Percentiles rank a stretch among this genome's conserved stretches.
Evolutionary conservation across 202 grass and related monocot species (phyloP).

Genomic region (Saccharum hybrid): DNA sequence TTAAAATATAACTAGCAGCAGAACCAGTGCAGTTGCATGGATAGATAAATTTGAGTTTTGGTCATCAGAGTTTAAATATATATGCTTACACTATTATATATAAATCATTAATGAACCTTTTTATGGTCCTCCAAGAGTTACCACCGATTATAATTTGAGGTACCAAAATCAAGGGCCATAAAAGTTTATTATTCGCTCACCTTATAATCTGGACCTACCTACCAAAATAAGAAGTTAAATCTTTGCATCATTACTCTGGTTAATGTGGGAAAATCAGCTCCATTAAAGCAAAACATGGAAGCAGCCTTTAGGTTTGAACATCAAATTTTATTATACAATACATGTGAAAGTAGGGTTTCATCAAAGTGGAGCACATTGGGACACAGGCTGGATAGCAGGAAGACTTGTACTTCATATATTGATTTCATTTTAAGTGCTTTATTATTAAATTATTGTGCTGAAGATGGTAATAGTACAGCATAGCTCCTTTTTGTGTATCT

Average conservation of each 20-base stretch:
- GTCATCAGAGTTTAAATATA: conserved; percentile 1
- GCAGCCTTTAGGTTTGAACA: neutral
- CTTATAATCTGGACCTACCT: neutral
- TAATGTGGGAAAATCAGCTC: neutral
- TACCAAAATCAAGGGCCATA: neutral
- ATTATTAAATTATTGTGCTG: conserved; percentile 14
- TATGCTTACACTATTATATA: neutral
- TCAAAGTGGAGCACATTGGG: too few species aligned
- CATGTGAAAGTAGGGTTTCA: neutral
- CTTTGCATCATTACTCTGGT: neutral
- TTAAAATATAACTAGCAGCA: conserved; percentile 18
- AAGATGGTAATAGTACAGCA: conserved; percentile 1
- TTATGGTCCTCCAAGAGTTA: neutral
- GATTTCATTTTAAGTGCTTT: conserved; percentile 10
- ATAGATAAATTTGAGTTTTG: neutral
- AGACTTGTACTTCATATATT: neutral
- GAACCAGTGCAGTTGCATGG: neutral
- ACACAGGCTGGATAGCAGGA: neutral
- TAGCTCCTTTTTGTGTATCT: conserved; percentile 2
- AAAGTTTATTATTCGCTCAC: neutral
- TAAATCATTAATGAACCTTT: neutral
- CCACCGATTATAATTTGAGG: neutral
- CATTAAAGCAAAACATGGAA: neutral
- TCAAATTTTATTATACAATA: neutral
- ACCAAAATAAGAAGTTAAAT: neutral